Conservation (phyloP, 257 asterid genomes). For the Salvia rosmarinus region DNA sequence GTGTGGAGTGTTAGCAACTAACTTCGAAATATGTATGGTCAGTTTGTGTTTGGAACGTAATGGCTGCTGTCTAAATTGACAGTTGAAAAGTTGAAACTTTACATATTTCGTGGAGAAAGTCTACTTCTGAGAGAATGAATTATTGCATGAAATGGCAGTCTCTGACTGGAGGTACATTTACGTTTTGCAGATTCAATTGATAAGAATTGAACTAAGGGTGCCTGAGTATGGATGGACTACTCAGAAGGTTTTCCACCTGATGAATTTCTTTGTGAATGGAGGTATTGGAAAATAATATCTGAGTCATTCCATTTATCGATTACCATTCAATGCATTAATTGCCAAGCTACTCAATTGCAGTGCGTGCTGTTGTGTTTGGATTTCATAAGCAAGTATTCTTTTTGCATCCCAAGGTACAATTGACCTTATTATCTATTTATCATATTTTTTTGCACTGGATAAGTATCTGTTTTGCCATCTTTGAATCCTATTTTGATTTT, state of each 20-base stretch:
- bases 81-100: not conserved
- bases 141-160: slow-evolving; percentile 2
- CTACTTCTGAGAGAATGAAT: not conserved
- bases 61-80: not conserved
- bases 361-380: slow-evolving; percentile 85
- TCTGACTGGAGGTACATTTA: slow-evolving; percentile 30
- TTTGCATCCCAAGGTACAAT: slow-evolving; percentile 75
- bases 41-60: not conserved
- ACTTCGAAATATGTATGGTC: not conserved
- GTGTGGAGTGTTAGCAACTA: not conserved
- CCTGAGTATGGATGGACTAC: slow-evolving; percentile 98
- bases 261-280: slow-evolving; percentile 95
- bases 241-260: slow-evolving; percentile 91
- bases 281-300: slow-evolving; percentile 46
- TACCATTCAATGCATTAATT: slow-evolving; percentile 23
- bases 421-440: slow-evolving; percentile 15
- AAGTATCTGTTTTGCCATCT: not conserved
- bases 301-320: slow-evolving; percentile 1
- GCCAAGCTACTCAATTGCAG: slow-evolving; percentile 52
- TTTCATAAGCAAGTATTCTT: slow-evolving; percentile 83
- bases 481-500: slow-evolving; percentile 16
- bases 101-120: not conserved
- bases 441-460: not conserved
- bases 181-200: slow-evolving; percentile 74
- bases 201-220: slow-evolving; percentile 84